Conservation (phyloP, 495 filamentous ascomycete species). For the Trichodelitschia bisporula region DNA sequence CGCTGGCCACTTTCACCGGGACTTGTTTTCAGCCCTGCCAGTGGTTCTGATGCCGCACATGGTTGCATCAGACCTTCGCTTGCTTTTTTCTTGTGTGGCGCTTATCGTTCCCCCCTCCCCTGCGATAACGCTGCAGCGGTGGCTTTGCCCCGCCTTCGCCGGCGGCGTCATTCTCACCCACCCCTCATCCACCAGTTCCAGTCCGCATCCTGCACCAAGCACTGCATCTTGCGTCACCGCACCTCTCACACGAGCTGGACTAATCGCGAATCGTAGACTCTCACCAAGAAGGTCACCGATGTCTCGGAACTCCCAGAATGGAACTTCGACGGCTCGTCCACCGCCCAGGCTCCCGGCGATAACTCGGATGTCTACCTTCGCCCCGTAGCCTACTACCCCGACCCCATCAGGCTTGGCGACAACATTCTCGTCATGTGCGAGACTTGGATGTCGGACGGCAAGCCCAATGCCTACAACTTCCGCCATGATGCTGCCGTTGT, state of each 20-base stretch:
- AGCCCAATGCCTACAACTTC: conserved; percentile 97
- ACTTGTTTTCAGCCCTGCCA: too few relatives aligned
- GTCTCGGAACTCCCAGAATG: conserved; percentile 83
- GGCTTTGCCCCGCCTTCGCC: too few relatives aligned
- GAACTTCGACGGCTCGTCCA: conserved; percentile 98
- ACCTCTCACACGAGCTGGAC: too few relatives aligned
- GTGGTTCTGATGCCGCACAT: too few relatives aligned
- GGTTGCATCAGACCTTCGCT: too few relatives aligned
- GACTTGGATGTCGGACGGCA: conserved; percentile 90
- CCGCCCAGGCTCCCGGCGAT: conserved; percentile 78
- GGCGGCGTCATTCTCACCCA: neutral
- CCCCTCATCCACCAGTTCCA: neutral
- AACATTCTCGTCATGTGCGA: conserved; percentile 90
- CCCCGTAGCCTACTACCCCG: conserved; percentile 72
- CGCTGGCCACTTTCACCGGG: conserved; percentile 1
- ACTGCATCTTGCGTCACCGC: too few relatives aligned
- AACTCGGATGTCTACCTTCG: conserved; percentile 97
- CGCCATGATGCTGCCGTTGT: conserved; percentile 68
- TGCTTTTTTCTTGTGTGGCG: neutral
- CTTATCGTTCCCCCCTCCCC: neutral
- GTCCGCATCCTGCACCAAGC: too few relatives aligned
- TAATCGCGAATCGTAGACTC: conserved; percentile 33
- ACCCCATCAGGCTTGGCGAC: conserved; percentile 60
- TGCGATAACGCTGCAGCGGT: too few relatives aligned
- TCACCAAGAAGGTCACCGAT: conserved; percentile 32